Evolutionary conservation across 192 early-diverging fungal genomes (phyloP).

Genomic region (Backusella macrospora): DNA sequence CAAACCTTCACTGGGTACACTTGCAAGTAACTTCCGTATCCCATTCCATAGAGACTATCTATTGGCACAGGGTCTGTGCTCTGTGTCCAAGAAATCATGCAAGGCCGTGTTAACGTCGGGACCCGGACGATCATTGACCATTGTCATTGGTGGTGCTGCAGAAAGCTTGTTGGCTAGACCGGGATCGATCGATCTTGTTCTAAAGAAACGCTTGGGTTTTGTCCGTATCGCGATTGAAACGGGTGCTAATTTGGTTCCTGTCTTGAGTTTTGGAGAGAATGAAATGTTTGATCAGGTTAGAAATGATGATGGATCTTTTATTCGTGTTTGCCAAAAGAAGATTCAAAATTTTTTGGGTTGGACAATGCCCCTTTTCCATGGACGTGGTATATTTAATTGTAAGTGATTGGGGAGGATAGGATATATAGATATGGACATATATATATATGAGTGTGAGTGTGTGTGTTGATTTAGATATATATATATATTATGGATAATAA

Average conservation of each 20-base stretch:
- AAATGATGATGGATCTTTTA: conserved; percentile 65
- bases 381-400: conserved; percentile 89
- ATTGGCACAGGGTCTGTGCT: conserved; percentile 73
- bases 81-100: conserved; percentile 75
- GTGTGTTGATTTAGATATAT: neutral
- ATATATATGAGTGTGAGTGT: neutral
- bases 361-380: conserved; percentile 78
- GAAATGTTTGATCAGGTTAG: conserved; percentile 81
- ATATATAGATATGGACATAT: neutral
- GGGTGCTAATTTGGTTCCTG: conserved; percentile 78
- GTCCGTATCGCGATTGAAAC: conserved; percentile 83
- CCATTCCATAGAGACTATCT: conserved; percentile 86
- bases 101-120: conserved; percentile 73
- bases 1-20: conserved; percentile 73
- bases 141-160: conserved; percentile 90
- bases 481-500: neutral
- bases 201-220: conserved; percentile 88
- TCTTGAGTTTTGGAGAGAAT: conserved; percentile 93
- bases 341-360: conserved; percentile 71
- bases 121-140: conserved; percentile 66
- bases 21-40: conserved; percentile 79
- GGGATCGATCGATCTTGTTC: conserved; percentile 64
- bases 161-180: conserved; percentile 76
- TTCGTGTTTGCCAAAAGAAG: conserved; percentile 67
- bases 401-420: conserved; percentile 41